Conservation (phyloP, 2,329 filamentous ascomycete species). For the Emydomyces testavorans region DNA sequence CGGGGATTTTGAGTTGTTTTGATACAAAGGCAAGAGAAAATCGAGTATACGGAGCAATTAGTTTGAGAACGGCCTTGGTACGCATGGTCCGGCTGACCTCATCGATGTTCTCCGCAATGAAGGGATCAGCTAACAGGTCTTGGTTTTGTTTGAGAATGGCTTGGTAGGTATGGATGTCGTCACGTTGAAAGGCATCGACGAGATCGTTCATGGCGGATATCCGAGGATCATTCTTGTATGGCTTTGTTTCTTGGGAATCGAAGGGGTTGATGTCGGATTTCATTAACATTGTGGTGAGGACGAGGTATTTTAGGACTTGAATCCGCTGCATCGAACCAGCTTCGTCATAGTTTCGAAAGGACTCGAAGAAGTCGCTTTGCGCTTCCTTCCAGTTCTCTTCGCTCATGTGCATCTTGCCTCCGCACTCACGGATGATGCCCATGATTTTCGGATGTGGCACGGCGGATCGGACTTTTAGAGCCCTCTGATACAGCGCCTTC, state of each 20-base stretch:
- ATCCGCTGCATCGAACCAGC: constrained; percentile 92
- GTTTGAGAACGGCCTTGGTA: constrained; percentile 83
- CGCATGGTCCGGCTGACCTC: constrained; percentile 98
- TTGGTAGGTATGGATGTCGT: constrained; percentile 88
- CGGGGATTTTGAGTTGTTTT: constrained; percentile 71
- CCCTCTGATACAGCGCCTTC: constrained; percentile 83
- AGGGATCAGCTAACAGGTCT: constrained; percentile 80
- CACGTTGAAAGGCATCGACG: constrained; percentile 89
- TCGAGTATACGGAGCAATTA: constrained; percentile 87
- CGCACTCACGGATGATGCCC: constrained; percentile 96
- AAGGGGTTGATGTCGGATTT: constrained; percentile 98
- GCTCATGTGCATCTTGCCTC: constrained; percentile 99
- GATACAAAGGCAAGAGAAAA: constrained; percentile 85
- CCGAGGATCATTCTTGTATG: constrained; percentile 88
- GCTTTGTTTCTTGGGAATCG: constrained; percentile 96
- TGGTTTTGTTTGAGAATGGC: constrained; percentile 74
- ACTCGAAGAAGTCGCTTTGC: constrained; percentile 96
- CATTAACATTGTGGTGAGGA: constrained; percentile 96
- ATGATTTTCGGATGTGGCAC: constrained; percentile 98
- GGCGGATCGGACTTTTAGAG: constrained; percentile 84
- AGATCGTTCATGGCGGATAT: constrained; percentile 96
- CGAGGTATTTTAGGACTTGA: constrained; percentile 91
- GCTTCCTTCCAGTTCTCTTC: constrained; percentile 99
- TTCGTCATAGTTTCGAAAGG: constrained; percentile 97
- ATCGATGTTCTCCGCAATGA: constrained; percentile 98